Conservation (phyloP, 106 monocot genomes). For the Posidonia australis region DNA sequence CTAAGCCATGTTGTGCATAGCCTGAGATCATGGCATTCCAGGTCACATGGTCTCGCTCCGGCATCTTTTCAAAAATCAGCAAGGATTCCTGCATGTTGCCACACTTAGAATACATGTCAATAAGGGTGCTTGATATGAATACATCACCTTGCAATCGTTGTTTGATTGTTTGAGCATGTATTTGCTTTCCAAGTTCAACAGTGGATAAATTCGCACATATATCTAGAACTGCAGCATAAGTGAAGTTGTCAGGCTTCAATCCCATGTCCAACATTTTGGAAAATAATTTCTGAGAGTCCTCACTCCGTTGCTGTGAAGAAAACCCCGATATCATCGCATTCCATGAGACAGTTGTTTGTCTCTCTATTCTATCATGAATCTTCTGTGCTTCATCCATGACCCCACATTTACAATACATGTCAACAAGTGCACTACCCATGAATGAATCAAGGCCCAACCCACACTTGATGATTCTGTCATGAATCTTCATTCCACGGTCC, state of each 20-base stretch:
- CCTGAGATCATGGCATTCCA: constrained; percentile 92
- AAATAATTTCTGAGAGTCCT: constrained; percentile 68
- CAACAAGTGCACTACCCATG: constrained; percentile 59
- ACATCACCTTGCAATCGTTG: constrained; percentile 41
- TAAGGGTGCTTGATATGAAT: constrained; percentile 71
- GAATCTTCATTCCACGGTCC: constrained; percentile 40
- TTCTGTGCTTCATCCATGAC: constrained; percentile 51
- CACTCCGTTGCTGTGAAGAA: constrained; percentile 50
- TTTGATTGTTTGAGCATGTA: constrained; percentile 75
- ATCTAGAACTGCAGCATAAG: constrained; percentile 74
- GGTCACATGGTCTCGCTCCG: constrained; percentile 47
- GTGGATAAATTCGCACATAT: constrained; percentile 68
- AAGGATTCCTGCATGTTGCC: constrained; percentile 71
- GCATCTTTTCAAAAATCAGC: constrained; percentile 48
- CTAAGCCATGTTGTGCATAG: constrained; percentile 70
- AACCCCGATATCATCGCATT: constrained; percentile 84
- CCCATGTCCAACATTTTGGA: constrained; percentile 46
- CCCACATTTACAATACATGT: constrained; percentile 90
- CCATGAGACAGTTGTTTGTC: constrained; percentile 53
- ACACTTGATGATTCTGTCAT: constrained; percentile 61
- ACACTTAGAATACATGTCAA: constrained; percentile 97
- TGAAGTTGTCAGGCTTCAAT: constrained; percentile 71
- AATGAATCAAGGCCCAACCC: constrained; percentile 58
- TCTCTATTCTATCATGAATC: constrained; percentile 46
- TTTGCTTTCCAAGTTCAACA: constrained; percentile 56